phyloP scores from a whole-genome alignment of 2,329 filamentous ascomycete species.

The Epichloe uncinata region DNA sequence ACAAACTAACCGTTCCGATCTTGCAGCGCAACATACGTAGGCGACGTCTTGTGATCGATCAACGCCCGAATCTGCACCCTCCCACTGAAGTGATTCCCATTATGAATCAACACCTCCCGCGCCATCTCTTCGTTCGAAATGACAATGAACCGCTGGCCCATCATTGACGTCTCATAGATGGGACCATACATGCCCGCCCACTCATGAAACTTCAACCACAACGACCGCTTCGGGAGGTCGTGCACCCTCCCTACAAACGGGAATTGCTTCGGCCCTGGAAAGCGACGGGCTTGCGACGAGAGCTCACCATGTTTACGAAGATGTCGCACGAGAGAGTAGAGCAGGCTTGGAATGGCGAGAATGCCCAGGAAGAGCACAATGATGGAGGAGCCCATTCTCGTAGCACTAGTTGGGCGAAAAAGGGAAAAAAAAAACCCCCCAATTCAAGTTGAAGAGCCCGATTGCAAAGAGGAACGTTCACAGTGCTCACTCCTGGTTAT shows the following conservation, averaged over 20 bases:
- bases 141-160: conserved; percentile 28
- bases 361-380: conserved; percentile 10
- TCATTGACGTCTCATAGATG: conserved; percentile 29
- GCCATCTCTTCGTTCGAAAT: conserved; percentile 35
- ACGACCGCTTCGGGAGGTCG: conserved; percentile 30
- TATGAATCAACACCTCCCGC: conserved; percentile 33
- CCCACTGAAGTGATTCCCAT: conserved; percentile 36
- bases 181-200: conserved; percentile 30
- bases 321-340: conserved; percentile 28
- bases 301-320: conserved; percentile 17
- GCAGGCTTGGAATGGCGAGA: conserved; percentile 22
- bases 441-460: too few relatives aligned
- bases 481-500: too few relatives aligned
- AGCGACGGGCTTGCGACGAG: conserved; percentile 15
- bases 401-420: background rate
- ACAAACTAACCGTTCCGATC: conserved; percentile 16
- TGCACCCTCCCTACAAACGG: conserved; percentile 35
- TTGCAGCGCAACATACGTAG: conserved; percentile 36
- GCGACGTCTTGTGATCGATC: conserved; percentile 34
- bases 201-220: conserved; percentile 39
- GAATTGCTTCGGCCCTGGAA: conserved; percentile 33
- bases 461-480: too few relatives aligned
- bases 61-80: conserved; percentile 36
- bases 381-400: background rate
- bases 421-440: too few relatives aligned